Percentiles rank a stretch among this genome's conserved stretches.
Conservation (phyloP, 768 basidiomycete genomes). For the Amanita subjunquillea region DNA sequence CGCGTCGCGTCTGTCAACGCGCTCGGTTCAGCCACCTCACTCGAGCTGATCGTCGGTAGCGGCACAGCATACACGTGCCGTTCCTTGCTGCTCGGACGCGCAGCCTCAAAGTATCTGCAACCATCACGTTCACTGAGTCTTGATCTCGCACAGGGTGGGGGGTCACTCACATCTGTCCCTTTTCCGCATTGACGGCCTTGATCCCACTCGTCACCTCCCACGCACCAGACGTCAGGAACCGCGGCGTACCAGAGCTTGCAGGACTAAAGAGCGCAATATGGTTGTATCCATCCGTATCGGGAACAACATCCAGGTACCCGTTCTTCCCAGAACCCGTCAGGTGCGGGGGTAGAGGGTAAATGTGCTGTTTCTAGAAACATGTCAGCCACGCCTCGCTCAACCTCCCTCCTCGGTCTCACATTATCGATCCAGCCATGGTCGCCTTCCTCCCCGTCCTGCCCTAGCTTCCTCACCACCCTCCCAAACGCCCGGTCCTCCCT, state of each 20-base stretch:
- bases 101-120: conserved; percentile 78
- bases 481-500: conserved; percentile 25
- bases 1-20: conserved; percentile 43
- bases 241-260: conserved; percentile 54
- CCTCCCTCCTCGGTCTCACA: conserved; percentile 30
- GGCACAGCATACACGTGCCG: conserved; percentile 77
- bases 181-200: conserved; percentile 56
- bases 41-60: conserved; percentile 42
- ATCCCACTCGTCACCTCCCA: conserved; percentile 87
- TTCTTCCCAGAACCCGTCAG: conserved; percentile 32
- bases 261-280: conserved; percentile 91
- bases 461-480: conserved; percentile 64
- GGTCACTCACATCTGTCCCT: conserved; percentile 60
- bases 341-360: conserved; percentile 42
- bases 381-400: neutral
- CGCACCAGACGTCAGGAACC: conserved; percentile 75
- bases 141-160: neutral
- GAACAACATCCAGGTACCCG: conserved; percentile 88
- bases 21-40: conserved; percentile 26
- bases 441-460: conserved; percentile 74
- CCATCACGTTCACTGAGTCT: neutral
- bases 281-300: conserved; percentile 72
- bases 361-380: conserved; percentile 43
- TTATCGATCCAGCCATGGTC: conserved; percentile 94
- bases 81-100: conserved; percentile 71